These are phyloP conservation scores for Cucumis cinereus DNA, from an alignment of 306 rosid genomes.

Conservation along the genomic window DNA sequence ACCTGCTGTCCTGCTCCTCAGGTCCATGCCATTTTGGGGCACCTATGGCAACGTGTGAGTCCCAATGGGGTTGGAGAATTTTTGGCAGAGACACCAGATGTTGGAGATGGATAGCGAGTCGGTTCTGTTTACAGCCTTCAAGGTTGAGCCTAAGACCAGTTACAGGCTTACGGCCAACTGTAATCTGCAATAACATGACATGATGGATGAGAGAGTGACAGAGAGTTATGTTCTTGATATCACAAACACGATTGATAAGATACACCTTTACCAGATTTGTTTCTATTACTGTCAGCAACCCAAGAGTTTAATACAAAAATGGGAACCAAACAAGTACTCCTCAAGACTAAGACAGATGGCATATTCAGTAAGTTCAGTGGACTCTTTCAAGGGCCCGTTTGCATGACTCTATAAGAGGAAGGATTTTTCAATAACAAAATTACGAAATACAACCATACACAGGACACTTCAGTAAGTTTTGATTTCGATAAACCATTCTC, in stretches of 20 bases:
- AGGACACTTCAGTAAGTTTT: not conserved
- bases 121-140: slow-evolving; percentile 80
- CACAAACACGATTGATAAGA: not conserved
- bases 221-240: not conserved
- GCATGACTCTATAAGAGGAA: not conserved
- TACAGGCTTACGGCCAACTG: slow-evolving; percentile 94
- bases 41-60: slow-evolving; percentile 79
- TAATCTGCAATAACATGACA: slow-evolving; percentile 48
- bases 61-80: slow-evolving; percentile 94
- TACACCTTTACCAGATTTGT: not conserved
- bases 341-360: not conserved
- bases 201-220: not conserved
- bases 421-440: not conserved
- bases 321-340: not conserved
- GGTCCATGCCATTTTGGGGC: slow-evolving; percentile 99
- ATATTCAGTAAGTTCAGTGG: not conserved
- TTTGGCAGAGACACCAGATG: slow-evolving; percentile 92
- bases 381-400: not conserved
- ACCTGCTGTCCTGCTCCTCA: slow-evolving; percentile 98
- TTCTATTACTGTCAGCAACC: not conserved
- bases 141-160: slow-evolving; percentile 87
- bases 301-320: not conserved
- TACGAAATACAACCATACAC: not conserved
- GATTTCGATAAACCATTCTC: not conserved
- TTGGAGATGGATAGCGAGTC: slow-evolving; percentile 82